Base-by-base conservation (phyloP, 2,329 filamentous ascomycete species). In the Aureobasidium lini region DNA sequence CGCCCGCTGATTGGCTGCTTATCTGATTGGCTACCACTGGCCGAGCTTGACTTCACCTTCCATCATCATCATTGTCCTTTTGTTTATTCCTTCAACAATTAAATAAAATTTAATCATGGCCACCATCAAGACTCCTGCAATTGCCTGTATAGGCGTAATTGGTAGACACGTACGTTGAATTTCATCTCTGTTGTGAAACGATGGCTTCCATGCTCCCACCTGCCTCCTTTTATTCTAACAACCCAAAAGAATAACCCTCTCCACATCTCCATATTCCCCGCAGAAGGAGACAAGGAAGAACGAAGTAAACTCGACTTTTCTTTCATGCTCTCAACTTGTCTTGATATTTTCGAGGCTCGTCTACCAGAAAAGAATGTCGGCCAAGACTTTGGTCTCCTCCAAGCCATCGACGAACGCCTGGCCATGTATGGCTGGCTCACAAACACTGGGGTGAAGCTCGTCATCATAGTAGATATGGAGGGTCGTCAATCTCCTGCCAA, bases 391-490 rank as follows among this genome's bases (percentile, higher is more conserved):
- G 93, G 94, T 32, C 83, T 97, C 11, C 81, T 99, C 53, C 93
- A 97, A 76, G 91, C 92, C 61, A 81, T 97, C 61, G 94, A 97
- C 76, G 93, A 99, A 76, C 84, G 92, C 29, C 81, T 97, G 48
- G 91, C 92, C 37, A 88, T 91, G 65, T 99, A 97, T 77, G 94
- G 94, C 68, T 96, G 90, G 84, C 84, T 97, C 74, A 96, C 94
- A 60, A 97, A 96, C 74, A 97, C 94, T 29, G 91, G 91, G 42
- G 85, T 96, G 64, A 92, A 93, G 71, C 86, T 99, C 69, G 85
- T 97, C 36, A 87, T 91, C 63, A 84, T 96, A 3, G 87, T 97
- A 32, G 93, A 99, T 75, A 90, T 95, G 83, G 85, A 91, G 65
- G 92, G 91, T 1, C 79, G 87, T 23, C 74, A 79, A 7, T 53